Conservation (phyloP, 208 protist genomes). For the Crithidia fasciculata region DNA sequence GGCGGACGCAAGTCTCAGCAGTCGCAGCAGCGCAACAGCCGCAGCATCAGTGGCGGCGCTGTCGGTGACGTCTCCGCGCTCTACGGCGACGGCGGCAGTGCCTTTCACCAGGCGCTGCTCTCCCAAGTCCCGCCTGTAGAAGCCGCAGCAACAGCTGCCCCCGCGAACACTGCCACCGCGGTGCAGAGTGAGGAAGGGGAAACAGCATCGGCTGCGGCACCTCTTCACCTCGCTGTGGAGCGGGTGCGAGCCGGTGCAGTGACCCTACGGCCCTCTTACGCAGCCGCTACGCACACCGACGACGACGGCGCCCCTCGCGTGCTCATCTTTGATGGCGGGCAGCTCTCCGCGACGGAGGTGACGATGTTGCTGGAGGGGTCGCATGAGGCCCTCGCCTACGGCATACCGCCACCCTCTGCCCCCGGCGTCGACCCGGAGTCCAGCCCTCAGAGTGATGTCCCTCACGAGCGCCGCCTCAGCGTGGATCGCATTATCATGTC, state of each 20-base stretch:
- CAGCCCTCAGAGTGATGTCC: not conserved
- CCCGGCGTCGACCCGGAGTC: not conserved
- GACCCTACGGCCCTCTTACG: slow-evolving; percentile 7
- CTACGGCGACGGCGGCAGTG: slow-evolving; percentile 13
- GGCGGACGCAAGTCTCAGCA: no score
- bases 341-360: slow-evolving; percentile 49
- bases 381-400: slow-evolving; percentile 28
- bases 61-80: not conserved
- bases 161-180: not conserved
- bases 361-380: slow-evolving; percentile 52
- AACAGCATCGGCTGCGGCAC: not conserved
- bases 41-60: not conserved
- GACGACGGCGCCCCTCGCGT: slow-evolving; percentile 37
- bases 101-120: slow-evolving; percentile 52
- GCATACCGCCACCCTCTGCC: not conserved
- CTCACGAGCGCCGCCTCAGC: not conserved
- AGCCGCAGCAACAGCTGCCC: not conserved
- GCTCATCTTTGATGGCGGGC: slow-evolving; percentile 47
- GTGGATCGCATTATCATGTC: slow-evolving; percentile 56
- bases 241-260: slow-evolving; percentile 18
- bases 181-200: not conserved
- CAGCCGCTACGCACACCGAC: not conserved
- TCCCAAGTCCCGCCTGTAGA: slow-evolving; percentile 23
- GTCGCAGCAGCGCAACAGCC: not conserved
- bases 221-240: slow-evolving; percentile 2